These are phyloP conservation scores for Xylariomycetidae sp. DNA, from an alignment of 2,329 filamentous ascomycete species.

Conservation along the genomic window DNA sequence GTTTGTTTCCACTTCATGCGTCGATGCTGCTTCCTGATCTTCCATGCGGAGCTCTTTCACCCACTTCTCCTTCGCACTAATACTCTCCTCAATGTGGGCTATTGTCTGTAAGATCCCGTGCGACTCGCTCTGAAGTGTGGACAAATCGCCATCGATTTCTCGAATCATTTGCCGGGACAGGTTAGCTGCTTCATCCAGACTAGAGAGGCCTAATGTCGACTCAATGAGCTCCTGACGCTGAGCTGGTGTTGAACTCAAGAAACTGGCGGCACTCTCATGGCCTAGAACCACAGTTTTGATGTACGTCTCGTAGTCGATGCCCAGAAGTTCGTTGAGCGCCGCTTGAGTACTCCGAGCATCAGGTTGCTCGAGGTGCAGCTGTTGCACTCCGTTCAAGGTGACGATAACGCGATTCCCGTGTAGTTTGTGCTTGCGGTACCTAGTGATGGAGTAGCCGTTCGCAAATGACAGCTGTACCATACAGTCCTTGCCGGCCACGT, in stretches of 20 bases:
- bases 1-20: conserved; percentile 2
- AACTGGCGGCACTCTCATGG: conserved; percentile 26
- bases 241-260: conserved; percentile 22
- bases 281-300: conserved; percentile 27
- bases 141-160: conserved; percentile 17
- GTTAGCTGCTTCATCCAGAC: conserved; percentile 18
- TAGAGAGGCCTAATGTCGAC: conserved; percentile 20
- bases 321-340: conserved; percentile 25
- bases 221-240: conserved; percentile 27
- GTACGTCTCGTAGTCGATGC: conserved; percentile 27
- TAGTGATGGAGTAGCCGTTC: conserved; percentile 26
- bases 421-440: conserved; percentile 23
- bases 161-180: conserved; percentile 16
- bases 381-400: conserved; percentile 19
- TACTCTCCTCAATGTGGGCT: conserved; percentile 4
- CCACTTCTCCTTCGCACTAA: conserved; percentile 2
- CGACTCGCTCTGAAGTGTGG: conserved; percentile 6
- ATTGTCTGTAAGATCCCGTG: conserved; percentile 10
- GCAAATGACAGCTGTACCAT: conserved; percentile 24
- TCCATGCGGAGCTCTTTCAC: conserved; percentile 6
- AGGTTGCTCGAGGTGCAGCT: conserved; percentile 22
- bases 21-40: conserved; percentile 2
- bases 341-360: conserved; percentile 19
- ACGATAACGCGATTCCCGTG: conserved; percentile 23
- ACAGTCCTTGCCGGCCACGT: conserved; percentile 22